phyloP scores from a whole-genome alignment of 345 rosid genomes.

The Aquilaria sinensis region DNA sequence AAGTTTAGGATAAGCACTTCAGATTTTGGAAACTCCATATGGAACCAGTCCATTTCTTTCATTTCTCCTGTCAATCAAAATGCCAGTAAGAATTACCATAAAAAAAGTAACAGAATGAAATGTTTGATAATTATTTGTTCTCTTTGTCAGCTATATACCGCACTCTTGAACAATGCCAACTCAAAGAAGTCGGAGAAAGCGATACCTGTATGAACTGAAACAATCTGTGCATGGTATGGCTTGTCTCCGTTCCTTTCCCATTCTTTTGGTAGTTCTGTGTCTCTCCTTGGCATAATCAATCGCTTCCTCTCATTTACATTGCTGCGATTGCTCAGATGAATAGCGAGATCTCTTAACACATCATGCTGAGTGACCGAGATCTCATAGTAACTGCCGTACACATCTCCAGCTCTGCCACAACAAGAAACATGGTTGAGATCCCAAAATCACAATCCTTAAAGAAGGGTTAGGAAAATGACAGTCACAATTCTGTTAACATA shows the following conservation, averaged over 20 bases:
- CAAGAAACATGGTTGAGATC: constrained; percentile 9
- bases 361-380: constrained; percentile 79
- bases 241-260: constrained; percentile 70
- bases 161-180: too few relatives aligned
- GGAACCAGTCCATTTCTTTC: constrained; percentile 79
- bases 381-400: constrained; percentile 63
- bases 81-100: background rate
- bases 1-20: constrained; percentile 80
- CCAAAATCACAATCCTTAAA: background rate
- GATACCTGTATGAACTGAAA: constrained; percentile 78
- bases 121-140: too few relatives aligned
- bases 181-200: background rate
- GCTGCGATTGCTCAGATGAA: constrained; percentile 44
- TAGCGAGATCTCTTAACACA: constrained; percentile 82
- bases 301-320: constrained; percentile 40
- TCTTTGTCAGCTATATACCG: too few relatives aligned
- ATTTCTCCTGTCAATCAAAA: constrained; percentile 48
- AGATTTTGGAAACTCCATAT: constrained; percentile 77
- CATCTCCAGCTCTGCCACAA: constrained; percentile 54
- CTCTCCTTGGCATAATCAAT: constrained; percentile 76
- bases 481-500: constrained; percentile 12
- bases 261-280: constrained; percentile 49
- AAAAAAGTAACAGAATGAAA: background rate
- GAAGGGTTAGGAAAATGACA: background rate
- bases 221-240: constrained; percentile 63